A percentile compares a stretch with the other conserved stretches of the same genome.
phyloP scores from a whole-genome alignment of 202 grass and related monocot genomes.

The Carex sylvatica region DNA sequence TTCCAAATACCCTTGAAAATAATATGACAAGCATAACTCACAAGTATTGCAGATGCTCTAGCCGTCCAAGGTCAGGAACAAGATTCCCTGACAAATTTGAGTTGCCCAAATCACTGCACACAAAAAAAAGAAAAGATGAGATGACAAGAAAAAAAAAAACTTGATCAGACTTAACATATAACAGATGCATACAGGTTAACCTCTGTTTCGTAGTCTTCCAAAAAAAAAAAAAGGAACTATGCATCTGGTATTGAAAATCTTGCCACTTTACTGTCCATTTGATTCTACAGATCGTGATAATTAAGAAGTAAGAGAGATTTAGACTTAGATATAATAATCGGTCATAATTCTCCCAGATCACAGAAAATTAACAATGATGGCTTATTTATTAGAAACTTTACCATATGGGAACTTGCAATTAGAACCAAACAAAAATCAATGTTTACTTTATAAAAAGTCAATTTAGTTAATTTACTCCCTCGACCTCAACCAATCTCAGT shows the following conservation, averaged over 20 bases:
- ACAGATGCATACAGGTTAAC: background rate
- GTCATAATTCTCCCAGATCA: no score
- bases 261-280: background rate
- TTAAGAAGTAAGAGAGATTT: background rate
- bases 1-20: background rate
- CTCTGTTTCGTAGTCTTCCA: background rate
- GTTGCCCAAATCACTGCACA: conserved; percentile 61
- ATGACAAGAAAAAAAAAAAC: background rate
- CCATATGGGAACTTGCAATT: conserved; percentile 3
- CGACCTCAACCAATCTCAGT: background rate
- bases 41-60: conserved; percentile 73
- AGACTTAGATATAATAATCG: background rate
- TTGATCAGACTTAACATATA: background rate
- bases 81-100: conserved; percentile 69
- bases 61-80: conserved; percentile 48
- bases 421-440: conserved; percentile 9
- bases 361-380: no score
- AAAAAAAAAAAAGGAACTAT: background rate
- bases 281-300: background rate
- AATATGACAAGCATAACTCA: conserved; percentile 26
- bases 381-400: background rate
- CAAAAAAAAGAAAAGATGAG: background rate
- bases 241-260: background rate
- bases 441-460: background rate
- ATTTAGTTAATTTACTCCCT: background rate